Percentiles rank a stretch among this genome's conserved stretches.
Conservation (phyloP, 2,329 filamentous ascomycete species). For the Diplodia sapinea region DNA sequence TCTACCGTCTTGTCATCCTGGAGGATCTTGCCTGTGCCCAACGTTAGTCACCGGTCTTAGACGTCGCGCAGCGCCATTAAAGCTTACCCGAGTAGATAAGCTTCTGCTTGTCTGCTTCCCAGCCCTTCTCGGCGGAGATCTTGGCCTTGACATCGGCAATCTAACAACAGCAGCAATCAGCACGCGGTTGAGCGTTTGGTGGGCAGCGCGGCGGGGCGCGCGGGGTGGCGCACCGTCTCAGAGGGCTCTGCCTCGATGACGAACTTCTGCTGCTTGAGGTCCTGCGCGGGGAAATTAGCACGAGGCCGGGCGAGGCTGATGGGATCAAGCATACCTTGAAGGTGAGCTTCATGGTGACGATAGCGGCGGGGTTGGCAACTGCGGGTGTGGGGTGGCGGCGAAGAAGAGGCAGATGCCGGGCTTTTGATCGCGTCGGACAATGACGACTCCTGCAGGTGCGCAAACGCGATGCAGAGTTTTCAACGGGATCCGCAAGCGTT, state of each 20-base stretch:
- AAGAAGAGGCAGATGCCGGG: conserved; percentile 16
- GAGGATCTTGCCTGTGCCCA: conserved; percentile 83
- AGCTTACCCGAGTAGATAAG: conserved; percentile 91
- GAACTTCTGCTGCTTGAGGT: conserved; percentile 99
- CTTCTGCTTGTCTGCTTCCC: conserved; percentile 89
- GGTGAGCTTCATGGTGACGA: conserved; percentile 68
- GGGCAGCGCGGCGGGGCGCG: conserved; percentile 33
- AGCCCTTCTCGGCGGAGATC: conserved; percentile 90
- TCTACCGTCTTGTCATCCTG: conserved; percentile 97
- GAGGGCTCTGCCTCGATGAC: conserved; percentile 91
- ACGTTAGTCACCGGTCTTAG: conserved; percentile 31
- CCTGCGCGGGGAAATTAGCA: conserved; percentile 59
- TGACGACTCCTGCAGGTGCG: conserved; percentile 32
- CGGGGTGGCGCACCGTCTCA: conserved; percentile 71
- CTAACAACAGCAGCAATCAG: conserved; percentile 54
- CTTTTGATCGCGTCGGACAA: not conserved
- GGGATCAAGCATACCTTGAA: conserved; percentile 63
- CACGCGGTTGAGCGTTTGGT: conserved; percentile 14
- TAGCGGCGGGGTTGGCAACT: conserved; percentile 28
- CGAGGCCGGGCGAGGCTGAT: not conserved
- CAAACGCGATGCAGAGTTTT: conserved; percentile 39
- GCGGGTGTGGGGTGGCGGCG: conserved; percentile 32
- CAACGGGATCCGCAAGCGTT: conserved; percentile 21
- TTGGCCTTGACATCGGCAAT: conserved; percentile 91
- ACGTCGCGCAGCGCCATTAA: not conserved